A percentile compares a stretch with the other conserved stretches of the same genome.
These are phyloP conservation scores for Penicillium silybi DNA, from an alignment of 495 filamentous ascomycete species.

Conservation along the genomic window DNA sequence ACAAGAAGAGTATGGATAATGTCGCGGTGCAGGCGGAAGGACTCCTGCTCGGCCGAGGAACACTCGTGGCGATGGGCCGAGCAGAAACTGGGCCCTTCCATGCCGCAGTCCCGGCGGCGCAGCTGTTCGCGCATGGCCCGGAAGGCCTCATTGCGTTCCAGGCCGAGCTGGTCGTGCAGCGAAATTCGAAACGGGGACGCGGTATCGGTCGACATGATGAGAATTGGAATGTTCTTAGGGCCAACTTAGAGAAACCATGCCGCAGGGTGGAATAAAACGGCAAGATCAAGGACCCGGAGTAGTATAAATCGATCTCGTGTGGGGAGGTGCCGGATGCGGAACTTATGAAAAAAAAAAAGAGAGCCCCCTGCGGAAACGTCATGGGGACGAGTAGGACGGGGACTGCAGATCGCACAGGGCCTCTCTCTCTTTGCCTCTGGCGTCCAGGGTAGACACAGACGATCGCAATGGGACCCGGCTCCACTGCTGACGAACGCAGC, in stretches of 20 bases:
- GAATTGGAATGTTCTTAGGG: neutral
- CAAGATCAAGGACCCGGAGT: neutral
- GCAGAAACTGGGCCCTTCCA: slow-evolving; percentile 47
- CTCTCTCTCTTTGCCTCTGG: slow-evolving; percentile 1
- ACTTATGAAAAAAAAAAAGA: slow-evolving; percentile 9
- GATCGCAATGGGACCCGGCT: slow-evolving; percentile 25
- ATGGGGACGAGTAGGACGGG: slow-evolving; percentile 12
- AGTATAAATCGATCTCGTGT: slow-evolving; percentile 1
- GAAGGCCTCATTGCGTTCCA: slow-evolving; percentile 45
- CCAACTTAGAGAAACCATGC: neutral
- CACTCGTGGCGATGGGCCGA: slow-evolving; percentile 40
- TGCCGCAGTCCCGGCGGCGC: slow-evolving; percentile 38
- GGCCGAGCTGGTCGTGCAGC: slow-evolving; percentile 29
- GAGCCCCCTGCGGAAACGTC: slow-evolving; percentile 26
- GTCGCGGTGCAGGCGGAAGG: slow-evolving; percentile 57
- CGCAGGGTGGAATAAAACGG: neutral
- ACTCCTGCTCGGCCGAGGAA: slow-evolving; percentile 36
- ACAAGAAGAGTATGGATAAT: slow-evolving; percentile 57
- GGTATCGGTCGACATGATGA: slow-evolving; percentile 26
- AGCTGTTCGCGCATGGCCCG: slow-evolving; percentile 40
- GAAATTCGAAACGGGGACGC: slow-evolving; percentile 48
- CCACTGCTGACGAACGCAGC: slow-evolving; percentile 31
- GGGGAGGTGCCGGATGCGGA: slow-evolving; percentile 19
- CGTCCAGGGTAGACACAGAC: slow-evolving; percentile 17
- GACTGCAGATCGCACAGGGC: slow-evolving; percentile 16